Evolutionary conservation across 805 yeast genomes (phyloP).

Genomic region (Ascoidea asiatica): DNA sequence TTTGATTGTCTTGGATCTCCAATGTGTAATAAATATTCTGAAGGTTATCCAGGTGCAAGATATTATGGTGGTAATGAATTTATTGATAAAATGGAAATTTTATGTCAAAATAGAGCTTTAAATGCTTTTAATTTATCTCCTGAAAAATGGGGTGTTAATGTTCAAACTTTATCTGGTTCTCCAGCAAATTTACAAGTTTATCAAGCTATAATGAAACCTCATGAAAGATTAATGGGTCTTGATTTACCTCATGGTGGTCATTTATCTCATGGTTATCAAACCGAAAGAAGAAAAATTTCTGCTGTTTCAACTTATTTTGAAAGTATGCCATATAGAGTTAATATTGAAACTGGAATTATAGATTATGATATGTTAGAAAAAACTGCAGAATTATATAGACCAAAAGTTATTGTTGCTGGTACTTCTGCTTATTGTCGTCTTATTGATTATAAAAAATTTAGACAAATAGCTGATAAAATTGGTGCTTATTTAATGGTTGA

Average conservation of each 20-base stretch:
- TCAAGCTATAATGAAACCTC: constrained; percentile 77
- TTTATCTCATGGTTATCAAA: constrained; percentile 93
- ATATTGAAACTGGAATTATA: constrained; percentile 76
- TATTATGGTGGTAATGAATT: constrained; percentile 97
- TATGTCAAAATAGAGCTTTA: constrained; percentile 87
- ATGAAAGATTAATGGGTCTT: constrained; percentile 92
- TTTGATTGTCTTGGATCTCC: constrained; percentile 91
- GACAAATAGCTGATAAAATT: constrained; percentile 79
- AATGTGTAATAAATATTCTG: constrained; percentile 96
- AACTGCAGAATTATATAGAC: constrained; percentile 80
- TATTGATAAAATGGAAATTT: constrained; percentile 79
- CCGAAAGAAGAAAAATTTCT: constrained; percentile 78
- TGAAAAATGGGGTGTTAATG: constrained; percentile 93
- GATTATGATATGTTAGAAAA: constrained; percentile 82
- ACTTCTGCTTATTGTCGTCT: constrained; percentile 91
- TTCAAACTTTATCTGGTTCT: constrained; percentile 89
- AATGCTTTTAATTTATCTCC: constrained; percentile 68
- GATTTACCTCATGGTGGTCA: constrained; percentile 99
- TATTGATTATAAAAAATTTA: constrained; percentile 83
- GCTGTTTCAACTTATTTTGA: constrained; percentile 89
- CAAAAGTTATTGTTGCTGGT: constrained; percentile 92
- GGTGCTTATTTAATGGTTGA: constrained; percentile 89
- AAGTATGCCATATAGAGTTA: constrained; percentile 93
- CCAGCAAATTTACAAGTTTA: constrained; percentile 93
- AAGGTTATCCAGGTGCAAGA: constrained; percentile 96